phyloP scores from a whole-genome alignment of 2,329 filamentous ascomycete species.

The Emericellopsis atlantica region DNA sequence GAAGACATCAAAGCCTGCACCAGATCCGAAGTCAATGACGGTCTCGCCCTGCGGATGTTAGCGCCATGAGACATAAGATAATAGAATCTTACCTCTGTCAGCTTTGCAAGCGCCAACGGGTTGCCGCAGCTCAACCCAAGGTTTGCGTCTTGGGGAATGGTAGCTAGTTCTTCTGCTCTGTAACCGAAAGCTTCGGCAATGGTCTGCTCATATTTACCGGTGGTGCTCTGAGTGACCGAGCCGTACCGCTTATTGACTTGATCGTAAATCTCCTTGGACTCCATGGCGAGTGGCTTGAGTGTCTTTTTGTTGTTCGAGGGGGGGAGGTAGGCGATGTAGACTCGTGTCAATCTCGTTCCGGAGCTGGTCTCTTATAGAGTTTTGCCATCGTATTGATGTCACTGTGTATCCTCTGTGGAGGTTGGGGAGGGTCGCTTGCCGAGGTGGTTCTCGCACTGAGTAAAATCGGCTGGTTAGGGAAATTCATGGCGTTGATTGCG shows the following conservation, averaged over 20 bases:
- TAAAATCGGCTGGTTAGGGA: no score
- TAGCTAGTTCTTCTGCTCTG: constrained; percentile 28
- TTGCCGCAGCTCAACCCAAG: constrained; percentile 43
- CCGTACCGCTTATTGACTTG: constrained; percentile 22
- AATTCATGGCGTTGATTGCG: no score
- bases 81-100: constrained; percentile 23
- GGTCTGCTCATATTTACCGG: constrained; percentile 17
- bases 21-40: constrained; percentile 43
- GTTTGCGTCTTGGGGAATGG: constrained; percentile 33
- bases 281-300: no score
- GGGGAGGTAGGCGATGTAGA: no score
- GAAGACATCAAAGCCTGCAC: constrained; percentile 46
- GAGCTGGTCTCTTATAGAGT: no score
- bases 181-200: constrained; percentile 42
- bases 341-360: no score
- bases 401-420: no score
- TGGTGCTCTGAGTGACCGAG: constrained; percentile 13
- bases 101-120: constrained; percentile 31
- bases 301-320: no score
- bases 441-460: no score
- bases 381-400: no score
- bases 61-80: background rate
- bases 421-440: no score
- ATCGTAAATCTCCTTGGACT: constrained; percentile 13
- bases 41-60: constrained; percentile 36